Base-by-base conservation (phyloP, 169 alveolate genomes). In the Plasmodium billcollinsi region DNA sequence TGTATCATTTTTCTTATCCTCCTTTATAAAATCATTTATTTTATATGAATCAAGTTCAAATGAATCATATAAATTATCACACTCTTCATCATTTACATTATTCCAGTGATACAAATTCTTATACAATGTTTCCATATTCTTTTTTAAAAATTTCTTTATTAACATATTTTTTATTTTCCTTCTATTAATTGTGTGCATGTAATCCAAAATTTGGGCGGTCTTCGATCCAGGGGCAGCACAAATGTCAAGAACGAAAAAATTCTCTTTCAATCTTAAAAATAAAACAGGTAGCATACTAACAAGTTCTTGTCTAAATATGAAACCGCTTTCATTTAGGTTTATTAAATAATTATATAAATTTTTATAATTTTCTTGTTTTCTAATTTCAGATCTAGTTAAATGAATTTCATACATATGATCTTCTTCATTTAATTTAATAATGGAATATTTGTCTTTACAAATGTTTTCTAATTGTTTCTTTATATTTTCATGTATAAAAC, bases 221-320 rank as follows among this genome's bases (percentile, higher is more conserved):
- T 97, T 95, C 21, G 96, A 95, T 7, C 98, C 99, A 33, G 99
- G 99, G 4, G 99, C 99, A 21, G 99, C 99, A 89, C 99, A 98
- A 94, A 98, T 94, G 91, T 98, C 99, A 29, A 97, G 93, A 61
- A 98, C 96, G 24, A 90, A 92, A 88, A 96, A 98, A 70, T 94
- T 91, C 47, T 97, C 97, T 75, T 97, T 71, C n/a, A 96, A 95
- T 58, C 96, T 96, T 45, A 98, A 94, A 47, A 96, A 93, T 59
- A 97, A 78, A 21, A 98, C 98, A 26, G 99, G 99, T n/a, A 98
- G 88, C 99, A 98, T 98, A 61, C 98, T 93, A 9, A 98, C 99
- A 50, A 97, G 90, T 91, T 98, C 99, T 92, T 98, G 98, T 59
- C 99, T 91, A 29, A 98, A 94, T 56, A 98, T 74, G 14, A 97